Evolutionary conservation across 2,329 filamentous ascomycete genomes (phyloP), one percentile per base, ranked within the genome.

Genomic region (Cryoendolithus antarcticus): DNA sequence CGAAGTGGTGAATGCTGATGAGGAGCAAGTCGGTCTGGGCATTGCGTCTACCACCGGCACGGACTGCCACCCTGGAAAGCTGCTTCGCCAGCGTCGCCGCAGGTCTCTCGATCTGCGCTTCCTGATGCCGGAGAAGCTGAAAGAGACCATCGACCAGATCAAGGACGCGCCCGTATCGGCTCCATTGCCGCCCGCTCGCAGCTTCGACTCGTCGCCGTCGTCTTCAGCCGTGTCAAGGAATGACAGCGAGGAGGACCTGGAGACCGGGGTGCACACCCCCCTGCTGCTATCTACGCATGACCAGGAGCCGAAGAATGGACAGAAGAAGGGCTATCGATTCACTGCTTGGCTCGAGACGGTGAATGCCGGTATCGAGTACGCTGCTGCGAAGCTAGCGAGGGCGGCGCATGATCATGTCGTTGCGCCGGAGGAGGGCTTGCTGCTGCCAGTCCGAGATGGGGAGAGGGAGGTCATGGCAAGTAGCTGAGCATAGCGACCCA

Each of bases 341-440:
- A 8, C 29, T 2, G 40, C 39, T 19, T 21, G 47, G 10, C 38
- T 55, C 10, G 41, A 44, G 15, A 48, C 41, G 8, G 34, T 53
- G 2, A 45, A 44, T 19, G 40, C 37, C 9, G 37, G 49, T 2
- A 46, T 56, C 9, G 48, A 50, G 24, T 45, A 39, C 29, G 42
- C 43, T 2, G 48, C 46, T 8, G 42, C 40, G 9, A 48, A 42
- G 31, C 11, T 55, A 30, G 41, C 44, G 6, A 45, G 37, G 28
- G 36, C 47, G 21, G 34, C 52, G 15, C 37, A 48, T 32, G 46
- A 50, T 32, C 42, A 44, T 30, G 48, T 55, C 10, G 37, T 33
- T 6, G 37, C 44, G 37, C 40, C 47, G 8, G 50, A 56, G 35
- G 45, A 48, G 15, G 51, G 51, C 1, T 35, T 56, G 38, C 19